Evolutionary conservation across 192 early-diverging fungal species (phyloP), one percentile per base, ranked within the genome.

Genomic region (Podila horticola): DNA sequence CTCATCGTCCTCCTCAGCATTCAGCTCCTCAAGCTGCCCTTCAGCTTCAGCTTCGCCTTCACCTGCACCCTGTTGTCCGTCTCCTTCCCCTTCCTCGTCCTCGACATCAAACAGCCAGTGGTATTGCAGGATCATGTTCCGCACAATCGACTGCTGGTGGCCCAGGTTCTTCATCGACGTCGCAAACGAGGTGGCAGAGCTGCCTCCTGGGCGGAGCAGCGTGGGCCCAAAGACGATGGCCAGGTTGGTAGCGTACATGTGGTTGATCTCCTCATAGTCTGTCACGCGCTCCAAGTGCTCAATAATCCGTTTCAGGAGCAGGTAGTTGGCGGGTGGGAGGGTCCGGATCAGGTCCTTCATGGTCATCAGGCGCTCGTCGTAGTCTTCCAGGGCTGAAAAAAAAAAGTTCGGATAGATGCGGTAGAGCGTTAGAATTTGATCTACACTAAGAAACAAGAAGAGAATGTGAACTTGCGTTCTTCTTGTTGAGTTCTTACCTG

Each of bases 211-310:
- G 20, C 90, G 89, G 31, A 98, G 76, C 61, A 98, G 82, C 19
- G 95, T 96, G 1, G 97, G 97, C 2, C 95, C 96, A 93, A 97
- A 98, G n/a, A 98, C 94, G 74, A 98, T 96, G 0, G 95, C 92
- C 60, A 98, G 88, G 69, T 98, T 98, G 29, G 88, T 89, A 10
- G 92, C 90, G 67, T 93, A 93, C 97, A 98, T 98, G 68, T 95
- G 92, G 75, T 96, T 98, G 55, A 90, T 85, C 36, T 88, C 88
- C 69, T 93, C 91, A 41, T 86, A 93, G 67, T 94, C 93, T 4
- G 93, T 94, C 6, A 94, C 90, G 22, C 87, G 85, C 67, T 92
- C 92, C 60, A 94, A 74, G 64, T 94, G 93, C 70, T 94, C 93
- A 11, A 92, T 86, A 50, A 93, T 71, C 29, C 92, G 83, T 75